Conservation (phyloP, 2,329 filamentous ascomycete species). For the Botrytis paeoniae region DNA sequence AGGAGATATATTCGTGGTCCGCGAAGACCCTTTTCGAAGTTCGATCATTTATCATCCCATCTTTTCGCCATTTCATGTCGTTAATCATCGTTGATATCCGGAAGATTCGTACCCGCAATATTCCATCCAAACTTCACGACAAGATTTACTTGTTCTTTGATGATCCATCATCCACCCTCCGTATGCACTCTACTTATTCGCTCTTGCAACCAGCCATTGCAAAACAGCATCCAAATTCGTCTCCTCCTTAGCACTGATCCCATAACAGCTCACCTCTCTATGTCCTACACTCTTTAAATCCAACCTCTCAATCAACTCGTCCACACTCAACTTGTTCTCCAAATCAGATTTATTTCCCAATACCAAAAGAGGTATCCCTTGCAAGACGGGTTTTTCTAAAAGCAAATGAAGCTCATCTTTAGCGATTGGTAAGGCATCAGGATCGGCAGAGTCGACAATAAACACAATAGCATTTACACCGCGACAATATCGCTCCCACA, state of each 20-base stretch:
- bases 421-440: constrained; percentile 73
- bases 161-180: background rate
- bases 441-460: constrained; percentile 94
- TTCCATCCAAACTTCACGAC: background rate
- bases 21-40: constrained; percentile 41
- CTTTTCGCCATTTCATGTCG: constrained; percentile 45
- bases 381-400: constrained; percentile 77
- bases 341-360: constrained; percentile 97
- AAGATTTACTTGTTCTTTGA: constrained; percentile 1
- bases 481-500: constrained; percentile 99
- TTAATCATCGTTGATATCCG: constrained; percentile 42
- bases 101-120: constrained; percentile 6
- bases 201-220: constrained; percentile 91
- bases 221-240: constrained; percentile 97
- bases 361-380: constrained; percentile 88
- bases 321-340: constrained; percentile 83
- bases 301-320: constrained; percentile 91
- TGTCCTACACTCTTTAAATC: constrained; percentile 85
- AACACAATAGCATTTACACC: constrained; percentile 98
- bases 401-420: constrained; percentile 90
- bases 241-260: constrained; percentile 97
- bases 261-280: constrained; percentile 96
- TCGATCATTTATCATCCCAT: constrained; percentile 47
- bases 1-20: constrained; percentile 44
- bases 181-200: constrained; percentile 58